Conservation (phyloP, 1,284 basidiomycete species). For the Cystobasidiaceae sp. region DNA sequence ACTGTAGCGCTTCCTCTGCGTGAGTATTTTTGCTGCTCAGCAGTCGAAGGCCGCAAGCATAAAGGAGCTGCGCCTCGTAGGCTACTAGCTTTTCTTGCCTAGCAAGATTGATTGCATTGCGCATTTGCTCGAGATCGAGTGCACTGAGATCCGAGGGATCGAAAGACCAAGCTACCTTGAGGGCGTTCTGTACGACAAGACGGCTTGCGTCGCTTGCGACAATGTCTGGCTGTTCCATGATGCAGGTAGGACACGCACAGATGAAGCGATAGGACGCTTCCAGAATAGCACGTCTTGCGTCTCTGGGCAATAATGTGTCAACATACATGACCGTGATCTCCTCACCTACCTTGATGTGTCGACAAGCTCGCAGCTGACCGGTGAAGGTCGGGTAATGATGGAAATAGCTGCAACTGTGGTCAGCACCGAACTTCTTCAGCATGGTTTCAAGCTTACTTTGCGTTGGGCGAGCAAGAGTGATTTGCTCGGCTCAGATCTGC, state of each 20-base stretch:
- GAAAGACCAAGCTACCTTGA: background rate
- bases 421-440: too few species aligned
- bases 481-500: slow-evolving; percentile 9
- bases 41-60: background rate
- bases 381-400: slow-evolving; percentile 10
- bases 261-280: background rate
- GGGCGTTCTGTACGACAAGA: background rate
- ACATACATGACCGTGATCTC: slow-evolving; percentile 20
- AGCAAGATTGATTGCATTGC: background rate
- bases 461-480: slow-evolving; percentile 18
- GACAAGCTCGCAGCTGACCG: slow-evolving; percentile 5
- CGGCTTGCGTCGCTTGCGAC: slow-evolving; percentile 1
- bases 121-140: background rate
- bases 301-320: background rate
- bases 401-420: slow-evolving; percentile 7
- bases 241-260: slow-evolving; percentile 13
- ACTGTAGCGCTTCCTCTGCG: background rate
- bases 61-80: background rate
- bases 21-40: background rate
- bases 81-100: background rate
- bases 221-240: background rate
- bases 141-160: background rate
- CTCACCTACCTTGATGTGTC: background rate
- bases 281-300: background rate
- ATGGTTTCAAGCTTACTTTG: slow-evolving; percentile 4